Evolutionary conservation across 148 eudicot species (phyloP), one percentile per base, ranked within the genome.

Genomic region (Linanthus parryae): DNA sequence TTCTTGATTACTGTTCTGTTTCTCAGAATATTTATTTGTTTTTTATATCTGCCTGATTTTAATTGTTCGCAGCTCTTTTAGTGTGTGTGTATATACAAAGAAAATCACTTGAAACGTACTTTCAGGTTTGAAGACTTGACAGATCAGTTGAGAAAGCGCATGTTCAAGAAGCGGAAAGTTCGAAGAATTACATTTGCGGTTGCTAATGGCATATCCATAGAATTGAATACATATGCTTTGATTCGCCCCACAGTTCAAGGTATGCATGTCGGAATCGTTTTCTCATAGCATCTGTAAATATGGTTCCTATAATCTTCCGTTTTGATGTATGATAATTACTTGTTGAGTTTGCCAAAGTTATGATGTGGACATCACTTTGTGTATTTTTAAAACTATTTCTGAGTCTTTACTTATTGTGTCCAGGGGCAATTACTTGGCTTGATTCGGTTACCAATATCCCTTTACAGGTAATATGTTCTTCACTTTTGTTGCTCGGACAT

Each of bases 181-280:
- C 83, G 98, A 60, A 81, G 87, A 65, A 67, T 83, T 56, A 69
- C 77, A 27, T 77, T 91, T 64, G 52, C 74, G 21, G 73, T 91
- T 71, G 85, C 85, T 56, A 65, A 66, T 67, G 96, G 90, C 38
- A 52, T 83, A 57, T 78, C 98, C 39, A 79, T 91, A 55, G 87
- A 87, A 67, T 67, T 91, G 49, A 77, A 83, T 67, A 77, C 90
- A 43, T 91, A 87, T 79, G 98, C 98, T 59, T 70, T 91, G 28
- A 75, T 91, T 58, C 98, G 98, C 61, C 89, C 98, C 37, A 87
- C 94, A 40, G 50, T 66, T 71, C 94, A 84, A 72, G 98, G 98
- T 81, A 48, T 66, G 58, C 52, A 18, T 54, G 30, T 23, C 63
- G 26, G 40, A 29, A 23, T 46, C 25, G 7, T 15, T 53, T 13